Evolutionary conservation across 495 filamentous ascomycete species (phyloP), one percentile per base, ranked within the genome.

Genomic region (Penicillium turbatum): DNA sequence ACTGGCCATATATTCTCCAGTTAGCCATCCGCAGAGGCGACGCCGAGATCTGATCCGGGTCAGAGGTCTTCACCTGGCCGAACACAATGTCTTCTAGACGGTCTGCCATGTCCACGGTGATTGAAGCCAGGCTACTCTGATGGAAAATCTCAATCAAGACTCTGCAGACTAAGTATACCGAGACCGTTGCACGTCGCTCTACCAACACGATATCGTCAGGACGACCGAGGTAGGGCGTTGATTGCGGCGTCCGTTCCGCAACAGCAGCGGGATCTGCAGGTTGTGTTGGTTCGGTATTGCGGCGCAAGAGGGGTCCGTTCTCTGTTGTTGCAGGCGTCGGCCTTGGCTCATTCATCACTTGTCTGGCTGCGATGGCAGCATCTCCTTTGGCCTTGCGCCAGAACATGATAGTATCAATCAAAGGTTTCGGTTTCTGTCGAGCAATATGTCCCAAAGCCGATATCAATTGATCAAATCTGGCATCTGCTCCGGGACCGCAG

Each of bases 321-420:
- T 73, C 66, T 29, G 66, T 53, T 24, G 57, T 19, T 6, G 55
- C 29, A 5, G 62, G 53, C 35, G 72, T 73, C 36, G 71, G 40
- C 64, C 71, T 80, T 62, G 86, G 83, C 48, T 67, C 64, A 27
- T 84, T 84, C 32, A 88, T 74, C 60, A 86, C 80, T 21, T 76
- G 73, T 39, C 82, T 76, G 24, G 81, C 81, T 16, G 68, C 66
- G 43, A 79, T 82, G 26, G 90, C 89, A 10, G 88, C 84, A 70
- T 97, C 93, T 59, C 91, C 92, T 71, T 96, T 96, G 36, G 81
- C 85, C 68, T 96, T 96, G 36, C 95, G 82, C 93, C 93, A 98
- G 17, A 90, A 82, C 90, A 98, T 97, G 56, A 97, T 87, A 9
- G 89, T 89, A 69, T 97, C 92, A 59, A 98, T 96, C 48, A 98